Evolutionary conservation across 2,329 filamentous ascomycete species (phyloP).

Genomic region (Phyllosticta capitalensis): DNA sequence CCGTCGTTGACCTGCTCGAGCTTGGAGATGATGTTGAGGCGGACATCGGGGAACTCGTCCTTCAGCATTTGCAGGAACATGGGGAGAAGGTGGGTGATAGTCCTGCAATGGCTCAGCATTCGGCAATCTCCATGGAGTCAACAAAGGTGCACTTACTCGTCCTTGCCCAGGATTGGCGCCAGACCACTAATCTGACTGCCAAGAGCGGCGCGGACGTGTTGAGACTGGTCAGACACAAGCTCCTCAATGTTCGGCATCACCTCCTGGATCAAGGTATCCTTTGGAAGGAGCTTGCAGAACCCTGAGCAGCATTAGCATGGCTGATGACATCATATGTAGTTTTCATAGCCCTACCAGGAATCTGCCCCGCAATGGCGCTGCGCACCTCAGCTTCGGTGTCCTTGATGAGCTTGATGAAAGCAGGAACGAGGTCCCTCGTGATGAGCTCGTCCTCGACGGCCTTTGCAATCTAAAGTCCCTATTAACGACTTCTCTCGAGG

Average conservation of each 20-base stretch:
- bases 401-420: constrained; percentile 95
- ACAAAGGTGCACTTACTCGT: constrained; percentile 61
- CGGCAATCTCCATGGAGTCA: constrained; percentile 8
- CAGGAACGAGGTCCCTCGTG: constrained; percentile 83
- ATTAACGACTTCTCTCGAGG: constrained; percentile 15
- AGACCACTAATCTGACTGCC: constrained; percentile 96
- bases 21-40: constrained; percentile 99
- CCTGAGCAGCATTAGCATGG: constrained; percentile 43
- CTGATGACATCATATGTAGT: constrained; percentile 7
- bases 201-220: constrained; percentile 90
- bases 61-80: constrained; percentile 99
- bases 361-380: constrained; percentile 93
- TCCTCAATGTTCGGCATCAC: constrained; percentile 97
- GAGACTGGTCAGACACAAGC: constrained; percentile 87
- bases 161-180: constrained; percentile 92
- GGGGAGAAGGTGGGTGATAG: constrained; percentile 88
- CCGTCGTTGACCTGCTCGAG: constrained; percentile 95
- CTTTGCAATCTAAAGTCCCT: constrained; percentile 71
- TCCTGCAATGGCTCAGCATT: constrained; percentile 43
- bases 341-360: constrained; percentile 52
- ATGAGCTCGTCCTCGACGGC: constrained; percentile 97
- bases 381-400: constrained; percentile 96
- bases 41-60: constrained; percentile 96
- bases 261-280: constrained; percentile 79
- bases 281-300: constrained; percentile 85